Evolutionary conservation across 2,329 filamentous ascomycete species (phyloP), one percentile per base, ranked within the genome.

Genomic region (Epichloe festucae): DNA sequence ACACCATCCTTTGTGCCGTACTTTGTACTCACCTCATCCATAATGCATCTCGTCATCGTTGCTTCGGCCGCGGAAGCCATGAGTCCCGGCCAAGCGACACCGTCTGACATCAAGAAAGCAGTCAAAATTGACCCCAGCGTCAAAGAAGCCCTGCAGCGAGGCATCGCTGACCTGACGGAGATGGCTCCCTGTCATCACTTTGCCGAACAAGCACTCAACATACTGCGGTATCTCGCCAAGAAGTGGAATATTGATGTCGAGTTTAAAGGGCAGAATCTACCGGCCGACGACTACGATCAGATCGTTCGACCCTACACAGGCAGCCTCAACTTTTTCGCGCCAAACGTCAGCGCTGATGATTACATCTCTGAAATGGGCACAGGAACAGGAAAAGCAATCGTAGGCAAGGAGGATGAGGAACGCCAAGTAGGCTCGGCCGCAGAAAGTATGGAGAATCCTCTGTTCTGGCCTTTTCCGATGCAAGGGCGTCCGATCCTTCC

Each of bases 101-200:
- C 52, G 8, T 36, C 42, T 1, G 62, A 60, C n/a, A 60, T 66
- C 52, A 57, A 70, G 53, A 58, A 70, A 7, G 60, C 62, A 1
- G 61, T 60, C 51, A 65, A 64, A 41, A 53, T 67, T 6, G 67
- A 71, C 48, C 63, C 72, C 1, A 67, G 61, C 10, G 72, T 74
- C 2, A 61, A 67, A 2, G 68, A 73, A 35, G 66, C 72, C 1
- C 70, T 83, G 36, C 70, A 65, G 10, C 75, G 77, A 51, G 77
- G 78, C 12, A 78, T 83, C 36, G 64, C 72, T 2, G 76, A 81
- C 54, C 66, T 83, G 15, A 73, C 73, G 1, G 77, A 81, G 57
- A 83, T 83, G 80, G 73, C 75, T 0, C 74, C 74, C 0, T 81
- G 78, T 51, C 78, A 81, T 57, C 74, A 77, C 52, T 81, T 81